Percentiles rank a stretch among this genome's conserved stretches.
These are phyloP conservation scores for Candida arabinofermentans DNA, from an alignment of 805 yeast species.

Conservation along the genomic window DNA sequence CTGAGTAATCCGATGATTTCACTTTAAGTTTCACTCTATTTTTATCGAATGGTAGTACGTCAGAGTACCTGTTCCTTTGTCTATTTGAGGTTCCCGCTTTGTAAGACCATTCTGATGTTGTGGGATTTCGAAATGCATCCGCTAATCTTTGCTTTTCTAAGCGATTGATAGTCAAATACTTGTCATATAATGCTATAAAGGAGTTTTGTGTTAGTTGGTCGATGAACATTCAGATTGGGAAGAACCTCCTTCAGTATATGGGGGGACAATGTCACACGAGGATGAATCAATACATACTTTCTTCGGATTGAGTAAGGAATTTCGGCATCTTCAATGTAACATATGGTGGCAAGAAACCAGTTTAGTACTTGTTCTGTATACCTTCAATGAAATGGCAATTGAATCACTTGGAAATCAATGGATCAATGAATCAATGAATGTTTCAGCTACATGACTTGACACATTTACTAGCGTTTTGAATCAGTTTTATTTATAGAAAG, in stretches of 20 bases:
- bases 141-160: slow-evolving; percentile 14
- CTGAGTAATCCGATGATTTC: slow-evolving; percentile 17
- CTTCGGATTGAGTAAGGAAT: slow-evolving; percentile 20
- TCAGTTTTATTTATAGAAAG: too few species aligned
- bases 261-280: too few species aligned
- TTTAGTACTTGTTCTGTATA: too few species aligned
- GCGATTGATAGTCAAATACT: slow-evolving; percentile 10
- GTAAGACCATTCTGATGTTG: slow-evolving; percentile 17
- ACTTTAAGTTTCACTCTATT: slow-evolving; percentile 45
- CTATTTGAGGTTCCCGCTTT: slow-evolving; percentile 10
- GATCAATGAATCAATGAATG: too few species aligned
- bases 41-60: slow-evolving; percentile 63
- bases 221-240: too few species aligned
- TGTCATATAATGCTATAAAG: slow-evolving; percentile 14
- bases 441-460: too few species aligned
- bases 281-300: slow-evolving; percentile 12
- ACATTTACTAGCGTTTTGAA: too few species aligned
- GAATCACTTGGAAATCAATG: too few species aligned
- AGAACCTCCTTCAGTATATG: too few species aligned
- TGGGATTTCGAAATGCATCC: slow-evolving; percentile 16
- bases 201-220: too few species aligned
- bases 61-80: slow-evolving; percentile 53
- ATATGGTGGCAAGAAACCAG: too few species aligned
- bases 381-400: too few species aligned
- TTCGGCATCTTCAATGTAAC: slow-evolving; percentile 14